These are phyloP conservation scores for Aspergillus sp. DNA, from an alignment of 2,329 filamentous ascomycete species.

Conservation along the genomic window DNA sequence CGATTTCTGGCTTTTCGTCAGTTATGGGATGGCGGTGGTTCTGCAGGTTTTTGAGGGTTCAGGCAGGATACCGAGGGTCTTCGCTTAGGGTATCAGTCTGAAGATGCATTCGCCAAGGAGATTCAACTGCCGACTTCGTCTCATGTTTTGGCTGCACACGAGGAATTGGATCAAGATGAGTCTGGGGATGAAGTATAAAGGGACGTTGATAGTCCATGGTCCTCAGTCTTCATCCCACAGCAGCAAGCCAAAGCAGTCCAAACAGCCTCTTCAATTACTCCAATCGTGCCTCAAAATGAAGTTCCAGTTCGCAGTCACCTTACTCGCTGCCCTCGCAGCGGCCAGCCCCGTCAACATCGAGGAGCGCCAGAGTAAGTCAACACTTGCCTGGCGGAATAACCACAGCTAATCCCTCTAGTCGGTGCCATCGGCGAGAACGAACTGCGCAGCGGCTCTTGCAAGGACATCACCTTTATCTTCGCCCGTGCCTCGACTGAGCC, in stretches of 20 bases:
- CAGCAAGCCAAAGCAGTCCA: not conserved
- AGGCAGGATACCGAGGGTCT: not conserved
- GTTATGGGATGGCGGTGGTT: not conserved
- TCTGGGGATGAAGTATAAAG: not conserved
- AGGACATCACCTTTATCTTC: slow-evolving; percentile 53
- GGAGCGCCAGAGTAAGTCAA: slow-evolving; percentile 17
- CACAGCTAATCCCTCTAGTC: not conserved
- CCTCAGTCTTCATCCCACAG: not conserved
- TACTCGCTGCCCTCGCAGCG: slow-evolving; percentile 13
- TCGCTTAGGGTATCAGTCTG: not conserved
- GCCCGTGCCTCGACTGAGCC: slow-evolving; percentile 54
- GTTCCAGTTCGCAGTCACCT: slow-evolving; percentile 7
- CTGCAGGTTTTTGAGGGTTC: not conserved
- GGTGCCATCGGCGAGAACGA: slow-evolving; percentile 36
- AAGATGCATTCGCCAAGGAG: not conserved
- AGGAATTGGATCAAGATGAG: not conserved
- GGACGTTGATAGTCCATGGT: not conserved
- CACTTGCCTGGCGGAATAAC: not conserved
- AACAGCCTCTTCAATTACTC: not conserved
- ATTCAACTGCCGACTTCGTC: not conserved
- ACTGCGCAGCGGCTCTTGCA: slow-evolving; percentile 46
- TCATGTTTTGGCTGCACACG: not conserved
- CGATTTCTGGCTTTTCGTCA: not conserved
- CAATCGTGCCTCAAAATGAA: slow-evolving; percentile 9
- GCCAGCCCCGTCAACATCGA: slow-evolving; percentile 14